Base-by-base conservation (phyloP, 805 yeast genomes). In the Lipomyces japonicus region DNA sequence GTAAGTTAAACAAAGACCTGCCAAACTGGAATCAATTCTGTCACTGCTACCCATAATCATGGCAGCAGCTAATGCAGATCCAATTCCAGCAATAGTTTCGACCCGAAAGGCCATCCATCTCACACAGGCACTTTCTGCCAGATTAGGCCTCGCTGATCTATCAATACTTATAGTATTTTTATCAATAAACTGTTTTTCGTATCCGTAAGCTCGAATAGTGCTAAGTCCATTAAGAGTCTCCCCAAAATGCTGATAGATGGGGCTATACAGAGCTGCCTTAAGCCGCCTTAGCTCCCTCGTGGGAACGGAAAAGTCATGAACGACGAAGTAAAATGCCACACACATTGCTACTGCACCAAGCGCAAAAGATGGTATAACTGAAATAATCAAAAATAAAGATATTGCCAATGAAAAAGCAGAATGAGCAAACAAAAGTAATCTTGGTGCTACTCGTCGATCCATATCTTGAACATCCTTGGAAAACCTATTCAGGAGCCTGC, bases 171-270 rank as follows among this genome's bases (percentile, higher is more conserved):
- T 72, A 72, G 88, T 69, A 66, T 91, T 91, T 64, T 86, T 87
- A 60, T 77, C 76, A 74, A 87, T 75, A 67, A 91, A 91, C 14
- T 95, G 76, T 43, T 82, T 75, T 63, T 88, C 95, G 60, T 87
- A 90, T 61, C 96, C 96, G 68, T 86, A 91, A 2, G 97, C 98
- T 68, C 97, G 82, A 60, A 91, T 89, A 1, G 97, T 89, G 3
- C 95, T 80, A 24, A 89, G 86, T 63, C 98, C 98, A 36, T 80
- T 82, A 61, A 91, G 74, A 4, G 97, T 88, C 69, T 91, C 97
- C 21, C 95, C 81, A 65, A 91, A 91, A 66, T 90, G 97, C 69
- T 91, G 97, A 68, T 87, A 95, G 51, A 91, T 89, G 22, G 97
- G 97, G 3, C 96, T 88, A 67, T 86, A 85, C 12, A 95, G 79